phyloP scores from a whole-genome alignment of 2,329 filamentous ascomycete species.

The Arthrobotrys entomopaga region DNA sequence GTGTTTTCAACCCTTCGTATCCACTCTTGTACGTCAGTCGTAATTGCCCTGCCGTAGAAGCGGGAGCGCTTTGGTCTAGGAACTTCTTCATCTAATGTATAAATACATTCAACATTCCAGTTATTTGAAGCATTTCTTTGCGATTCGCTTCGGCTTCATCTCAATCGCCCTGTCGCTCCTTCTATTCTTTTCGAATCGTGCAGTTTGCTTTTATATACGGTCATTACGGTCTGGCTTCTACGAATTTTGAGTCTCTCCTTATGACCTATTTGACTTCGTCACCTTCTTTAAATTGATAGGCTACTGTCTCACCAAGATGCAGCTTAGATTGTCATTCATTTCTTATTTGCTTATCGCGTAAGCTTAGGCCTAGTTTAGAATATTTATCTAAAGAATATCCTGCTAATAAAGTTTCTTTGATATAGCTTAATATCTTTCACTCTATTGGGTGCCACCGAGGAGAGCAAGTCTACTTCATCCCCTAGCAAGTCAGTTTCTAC shows the following conservation, averaged over 20 bases:
- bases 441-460: neutral
- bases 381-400: no score
- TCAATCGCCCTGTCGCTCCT: neutral
- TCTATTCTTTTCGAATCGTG: neutral
- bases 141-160: neutral
- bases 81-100: neutral
- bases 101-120: neutral
- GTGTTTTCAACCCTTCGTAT: neutral
- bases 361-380: neutral
- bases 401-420: neutral
- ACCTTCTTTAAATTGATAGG: neutral
- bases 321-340: conserved; percentile 1
- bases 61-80: no score
- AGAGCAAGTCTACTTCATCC: neutral
- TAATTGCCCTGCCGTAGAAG: no score
- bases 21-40: neutral
- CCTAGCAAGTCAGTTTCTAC: neutral
- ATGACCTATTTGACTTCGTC: neutral
- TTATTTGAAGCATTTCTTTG: neutral
- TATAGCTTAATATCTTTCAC: conserved; percentile 3
- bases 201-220: neutral
- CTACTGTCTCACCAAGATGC: conserved; percentile 1
- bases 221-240: neutral
- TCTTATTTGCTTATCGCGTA: neutral
- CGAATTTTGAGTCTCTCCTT: conserved; percentile 1